A percentile compares a stretch with the other conserved stretches of the same genome.
Evolutionary conservation across 352 stramenopile genomes (phyloP).

Genomic region (Globisporangium polare): DNA sequence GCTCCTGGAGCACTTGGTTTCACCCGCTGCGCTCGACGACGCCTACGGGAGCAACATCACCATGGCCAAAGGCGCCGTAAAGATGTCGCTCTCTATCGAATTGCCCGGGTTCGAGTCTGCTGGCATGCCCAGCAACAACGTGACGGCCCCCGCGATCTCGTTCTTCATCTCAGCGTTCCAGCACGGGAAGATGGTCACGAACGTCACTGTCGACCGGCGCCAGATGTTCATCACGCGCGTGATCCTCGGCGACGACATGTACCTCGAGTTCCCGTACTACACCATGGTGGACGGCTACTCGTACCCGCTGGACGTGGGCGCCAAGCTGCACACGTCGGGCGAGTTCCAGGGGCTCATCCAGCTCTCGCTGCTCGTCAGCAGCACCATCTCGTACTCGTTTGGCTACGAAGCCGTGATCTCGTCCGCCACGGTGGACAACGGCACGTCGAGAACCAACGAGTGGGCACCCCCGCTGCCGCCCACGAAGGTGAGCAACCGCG

Average conservation of each 20-base stretch:
- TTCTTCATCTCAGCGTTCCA: slow-evolving; percentile 19
- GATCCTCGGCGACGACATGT: slow-evolving; percentile 16
- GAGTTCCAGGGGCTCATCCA: slow-evolving; percentile 18
- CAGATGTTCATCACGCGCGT: background rate
- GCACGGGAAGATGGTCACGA: slow-evolving; percentile 3
- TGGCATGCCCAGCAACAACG: background rate
- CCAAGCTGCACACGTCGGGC: slow-evolving; percentile 9
- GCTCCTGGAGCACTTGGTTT: background rate
- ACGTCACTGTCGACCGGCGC: background rate
- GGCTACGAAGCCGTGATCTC: slow-evolving; percentile 6
- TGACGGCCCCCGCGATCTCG: slow-evolving; percentile 5
- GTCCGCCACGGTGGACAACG: slow-evolving; percentile 5
- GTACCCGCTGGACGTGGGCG: background rate
- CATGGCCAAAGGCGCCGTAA: background rate
- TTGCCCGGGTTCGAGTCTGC: background rate
- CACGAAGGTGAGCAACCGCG: background rate
- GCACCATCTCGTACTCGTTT: background rate
- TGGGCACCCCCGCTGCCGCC: too few species aligned
- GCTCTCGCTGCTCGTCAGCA: slow-evolving; percentile 5
- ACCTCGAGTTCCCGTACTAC: slow-evolving; percentile 9
- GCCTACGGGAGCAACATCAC: background rate
- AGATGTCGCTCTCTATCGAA: background rate
- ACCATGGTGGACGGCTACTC: background rate
- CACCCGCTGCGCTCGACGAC: background rate
- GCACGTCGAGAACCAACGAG: background rate